These are phyloP conservation scores for Chiua sp. DNA, from an alignment of 1,284 basidiomycete species.

Conservation along the genomic window DNA sequence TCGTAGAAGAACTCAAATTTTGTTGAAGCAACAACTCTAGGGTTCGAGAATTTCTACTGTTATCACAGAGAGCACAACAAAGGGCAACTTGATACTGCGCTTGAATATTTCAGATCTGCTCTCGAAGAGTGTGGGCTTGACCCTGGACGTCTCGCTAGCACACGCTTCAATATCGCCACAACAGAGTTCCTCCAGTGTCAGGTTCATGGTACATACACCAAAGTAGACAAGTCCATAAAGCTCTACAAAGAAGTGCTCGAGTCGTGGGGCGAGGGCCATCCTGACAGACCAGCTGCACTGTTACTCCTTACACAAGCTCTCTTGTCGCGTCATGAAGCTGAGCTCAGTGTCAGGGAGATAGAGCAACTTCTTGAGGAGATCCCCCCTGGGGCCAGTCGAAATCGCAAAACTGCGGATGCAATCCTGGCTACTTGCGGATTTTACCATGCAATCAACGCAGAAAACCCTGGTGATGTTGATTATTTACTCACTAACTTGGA, in stretches of 20 bases:
- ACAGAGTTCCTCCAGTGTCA: constrained; percentile 1
- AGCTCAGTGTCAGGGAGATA: too few species aligned
- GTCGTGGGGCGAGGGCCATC: background rate
- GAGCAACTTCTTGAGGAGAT: too few species aligned
- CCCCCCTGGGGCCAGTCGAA: too few species aligned
- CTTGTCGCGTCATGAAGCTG: background rate
- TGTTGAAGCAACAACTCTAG: background rate
- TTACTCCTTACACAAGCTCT: constrained; percentile 12
- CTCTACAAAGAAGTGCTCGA: constrained; percentile 5
- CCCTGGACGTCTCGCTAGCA: background rate
- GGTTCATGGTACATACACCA: background rate
- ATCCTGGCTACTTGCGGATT: too few species aligned
- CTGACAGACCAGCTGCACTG: constrained; percentile 10
- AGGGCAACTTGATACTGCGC: background rate
- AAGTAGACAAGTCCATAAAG: background rate
- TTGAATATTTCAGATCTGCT: background rate
- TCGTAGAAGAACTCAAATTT: background rate
- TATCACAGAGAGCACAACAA: background rate
- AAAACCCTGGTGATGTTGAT: too few species aligned
- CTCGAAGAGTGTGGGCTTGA: background rate
- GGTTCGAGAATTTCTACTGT: background rate
- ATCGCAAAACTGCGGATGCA: too few species aligned
- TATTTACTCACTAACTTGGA: too few species aligned
- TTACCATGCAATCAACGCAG: too few species aligned
- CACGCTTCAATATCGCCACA: background rate